These are phyloP conservation scores for Fraxinus platypoda DNA, from an alignment of 305 asterid genomes.

Conservation along the genomic window DNA sequence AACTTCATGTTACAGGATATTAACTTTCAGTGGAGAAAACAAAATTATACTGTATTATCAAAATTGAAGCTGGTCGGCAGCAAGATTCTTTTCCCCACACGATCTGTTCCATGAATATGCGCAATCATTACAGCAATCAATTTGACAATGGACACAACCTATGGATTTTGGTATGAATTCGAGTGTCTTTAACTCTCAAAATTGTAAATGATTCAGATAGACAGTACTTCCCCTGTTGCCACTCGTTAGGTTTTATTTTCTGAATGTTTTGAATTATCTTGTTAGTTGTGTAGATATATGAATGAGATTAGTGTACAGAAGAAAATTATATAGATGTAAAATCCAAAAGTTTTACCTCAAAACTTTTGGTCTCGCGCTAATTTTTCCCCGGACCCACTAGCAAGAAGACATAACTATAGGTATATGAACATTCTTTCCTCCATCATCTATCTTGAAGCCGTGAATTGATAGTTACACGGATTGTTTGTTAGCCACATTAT, in stretches of 20 bases:
- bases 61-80: not conserved
- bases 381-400: too few relatives aligned
- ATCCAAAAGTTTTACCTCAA: not conserved
- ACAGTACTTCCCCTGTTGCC: too few relatives aligned
- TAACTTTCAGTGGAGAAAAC: not conserved
- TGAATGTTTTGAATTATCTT: not conserved
- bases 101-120: not conserved
- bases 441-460: too few relatives aligned
- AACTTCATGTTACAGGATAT: not conserved
- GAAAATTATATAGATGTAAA: not conserved
- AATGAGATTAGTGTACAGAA: too few relatives aligned
- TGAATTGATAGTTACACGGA: too few relatives aligned
- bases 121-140: not conserved
- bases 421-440: too few relatives aligned
- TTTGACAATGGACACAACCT: not conserved
- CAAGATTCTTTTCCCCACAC: not conserved
- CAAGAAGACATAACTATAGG: too few relatives aligned
- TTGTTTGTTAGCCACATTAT: too few relatives aligned
- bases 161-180: not conserved
- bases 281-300: too few relatives aligned
- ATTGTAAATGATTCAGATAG: too few relatives aligned
- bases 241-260: not conserved
- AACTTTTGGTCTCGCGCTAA: too few relatives aligned
- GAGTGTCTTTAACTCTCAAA: not conserved
- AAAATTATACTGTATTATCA: not conserved